Conservation (phyloP, 768 basidiomycete species). For the Butyriboletus loyo region DNA sequence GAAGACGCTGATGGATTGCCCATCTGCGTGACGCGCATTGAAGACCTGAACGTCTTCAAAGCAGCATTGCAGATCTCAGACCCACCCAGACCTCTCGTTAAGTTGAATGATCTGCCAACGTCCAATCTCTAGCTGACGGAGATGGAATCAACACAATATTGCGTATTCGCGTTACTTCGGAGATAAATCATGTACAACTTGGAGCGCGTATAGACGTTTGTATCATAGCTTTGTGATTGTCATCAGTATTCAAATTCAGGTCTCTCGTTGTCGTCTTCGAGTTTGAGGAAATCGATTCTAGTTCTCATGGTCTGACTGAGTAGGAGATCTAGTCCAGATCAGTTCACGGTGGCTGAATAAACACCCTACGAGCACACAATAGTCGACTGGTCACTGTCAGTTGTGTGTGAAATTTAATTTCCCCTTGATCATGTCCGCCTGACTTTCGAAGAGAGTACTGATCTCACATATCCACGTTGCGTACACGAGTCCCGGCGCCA, state of each 20-base stretch:
- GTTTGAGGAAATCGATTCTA: not conserved
- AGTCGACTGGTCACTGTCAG: no score
- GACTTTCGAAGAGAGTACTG: not conserved
- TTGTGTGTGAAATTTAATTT: no score
- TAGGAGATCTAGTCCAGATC: no score
- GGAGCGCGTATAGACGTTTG: no score
- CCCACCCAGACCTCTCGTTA: constrained; percentile 63
- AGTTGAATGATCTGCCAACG: constrained; percentile 71
- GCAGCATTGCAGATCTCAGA: constrained; percentile 50
- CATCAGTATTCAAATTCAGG: not conserved
- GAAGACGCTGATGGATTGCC: constrained; percentile 46
- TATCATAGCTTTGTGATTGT: not conserved
- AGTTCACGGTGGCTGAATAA: no score
- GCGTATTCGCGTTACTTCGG: not conserved
- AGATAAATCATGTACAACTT: not conserved
- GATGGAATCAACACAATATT: not conserved
- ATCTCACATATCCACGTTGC: not conserved
- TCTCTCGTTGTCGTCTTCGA: not conserved
- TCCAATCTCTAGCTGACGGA: constrained; percentile 46
- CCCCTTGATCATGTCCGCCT: not conserved
- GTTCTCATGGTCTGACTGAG: no score
- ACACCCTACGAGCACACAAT: no score
- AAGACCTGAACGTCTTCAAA: constrained; percentile 68
- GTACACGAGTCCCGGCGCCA: not conserved
- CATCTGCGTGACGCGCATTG: constrained; percentile 55